Base-by-base conservation (phyloP, 2,329 filamentous ascomycete species). In the Xylaria sp. region DNA sequence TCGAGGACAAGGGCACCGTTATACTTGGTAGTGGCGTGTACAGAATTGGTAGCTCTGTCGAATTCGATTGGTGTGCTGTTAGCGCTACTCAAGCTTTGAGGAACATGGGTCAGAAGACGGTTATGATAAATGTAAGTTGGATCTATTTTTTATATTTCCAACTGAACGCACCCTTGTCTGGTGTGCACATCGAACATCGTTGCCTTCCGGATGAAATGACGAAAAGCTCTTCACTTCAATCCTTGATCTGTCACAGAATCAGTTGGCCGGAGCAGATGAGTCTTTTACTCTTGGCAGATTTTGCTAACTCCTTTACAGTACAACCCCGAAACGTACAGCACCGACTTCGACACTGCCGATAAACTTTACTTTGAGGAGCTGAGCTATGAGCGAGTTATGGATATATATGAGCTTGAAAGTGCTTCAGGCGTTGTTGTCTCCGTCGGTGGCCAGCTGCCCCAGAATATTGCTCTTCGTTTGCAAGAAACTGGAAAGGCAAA, bases 1-100 rank as follows among this genome's bases (percentile, higher is more conserved):
- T 99, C 74, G 92, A 98, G 74, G 95, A 98, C 80, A 92, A 97
- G 75, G 94, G 95, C 72, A 92, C 91, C 55, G 84, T 99, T 65
- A 91, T 98, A 68, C 89, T 99, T 15, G 96, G 96, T 70, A 95
- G 92, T 79, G 96, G 96, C 82, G 96, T 98, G 25, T 99, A 99
- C 88, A 90, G 96, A 80, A 99, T 98, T 79, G 96, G 96, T 78
- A 95, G 92, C 83, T 98, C 94, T 7, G 96, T 99, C 62, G 96
- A 99, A 82, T 99, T 99, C 79, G 95, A 99, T 83, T 98, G 95
- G 95, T 98, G 95, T 80, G 94, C 94, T 72, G 94, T 98, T 70
- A 96, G 94, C 78, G 92, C 94, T 72, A 94, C 94, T 12, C 87
- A 93, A 71, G 92, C 94, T 51, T 87, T 98, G 72, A 90, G 91